Base-by-base conservation (phyloP, 2,329 filamentous ascomycete species). In the Emericellopsis atlantica region DNA sequence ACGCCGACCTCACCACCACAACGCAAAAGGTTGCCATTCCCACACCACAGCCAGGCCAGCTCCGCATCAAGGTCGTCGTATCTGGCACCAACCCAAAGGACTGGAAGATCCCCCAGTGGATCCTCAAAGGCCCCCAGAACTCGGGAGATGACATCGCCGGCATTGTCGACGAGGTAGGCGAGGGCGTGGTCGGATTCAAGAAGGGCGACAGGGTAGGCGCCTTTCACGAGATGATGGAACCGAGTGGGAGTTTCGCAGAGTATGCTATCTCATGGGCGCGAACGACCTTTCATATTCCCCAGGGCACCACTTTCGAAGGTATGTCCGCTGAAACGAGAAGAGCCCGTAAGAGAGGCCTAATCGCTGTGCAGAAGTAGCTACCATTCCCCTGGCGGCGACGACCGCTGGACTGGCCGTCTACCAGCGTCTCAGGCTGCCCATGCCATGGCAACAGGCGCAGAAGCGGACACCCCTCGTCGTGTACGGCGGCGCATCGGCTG, bases 191-290 rank as follows among this genome's bases (percentile, higher is more conserved):
- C 10, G 46, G 45, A 16, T 51, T 52, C 36, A 36, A 40, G n/a
- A 37, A 44, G 1, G 65, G 66, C 12, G 66, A 69, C 45, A 55
- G 66, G 33, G 66, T 70, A 21, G 60, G 59, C 5, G 62, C 60
- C 2, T 67, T 67, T 40, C 66, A 69, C 43, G 58, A 71, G 47
- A 76, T 79, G 64, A 48, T 58, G 41, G 57, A 56, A 3, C 62
- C 66, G 0, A 55, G 64, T 32, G 76, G 76, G 4, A 68, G 60
- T 24, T 80, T 68, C 48, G 76, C 74, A 9, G 74, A 79, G 49
- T 79, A 78, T 50, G 67, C 72, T 3, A 54, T 79, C n/a, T 67
- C 67, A 2, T 67, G 61, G 60, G 61, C 64, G 26, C 62, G 70
- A 47, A 72, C 72, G 0, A 76, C 74, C 0, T 76, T 76, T 49